Evolutionary conservation across 352 stramenopile species (phyloP), one percentile per base, ranked within the genome.

Genomic region (Peronospora farinosa): DNA sequence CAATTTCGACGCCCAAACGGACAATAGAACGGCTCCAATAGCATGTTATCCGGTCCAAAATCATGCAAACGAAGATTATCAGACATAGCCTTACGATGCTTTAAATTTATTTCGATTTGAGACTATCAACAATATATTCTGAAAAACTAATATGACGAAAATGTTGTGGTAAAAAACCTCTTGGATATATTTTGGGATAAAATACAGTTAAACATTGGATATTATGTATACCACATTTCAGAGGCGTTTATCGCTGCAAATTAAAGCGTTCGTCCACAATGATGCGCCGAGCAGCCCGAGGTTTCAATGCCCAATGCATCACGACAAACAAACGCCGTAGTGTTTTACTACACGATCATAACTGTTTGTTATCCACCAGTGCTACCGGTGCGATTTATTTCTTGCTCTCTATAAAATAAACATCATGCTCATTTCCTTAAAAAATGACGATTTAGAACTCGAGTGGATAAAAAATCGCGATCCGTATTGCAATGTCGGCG

Each of bases 401-500:
- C 9, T 2, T 28, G 3, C 9, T 38, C 19, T 31, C 23, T 35
- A 8, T 15, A 16, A 11, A 43, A 17, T 43, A 3, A 43, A 28
- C 19, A 11, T 6, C 2, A 15, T 30, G 3, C 38, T 28, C 8
- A 43, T 30, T 16, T n/a, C n/a, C n/a, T n/a, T 25, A 2, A 32
- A 12, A 32, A 43, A 31, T 30, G 9, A 28, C 15, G 10, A 13
- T n/a, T 17, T 47, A 86, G 78, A 81, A 36, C 53, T 89, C 19
- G 78, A 81, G 40, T 89, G 78, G 78, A 86, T 89, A 75, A 82
- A 74, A 54, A 78, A 78, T 41, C 66, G 70, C 17, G 76, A 96
- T 60, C 72, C 81, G 40, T 84, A 73, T 54, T 96, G 92, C 67
- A 97, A 97, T 51, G 70, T 97, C 12, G 67, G 76, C 41, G 71